Evolutionary conservation across 768 basidiomycete species (phyloP).

Genomic region (Paxillus rubicundulus): DNA sequence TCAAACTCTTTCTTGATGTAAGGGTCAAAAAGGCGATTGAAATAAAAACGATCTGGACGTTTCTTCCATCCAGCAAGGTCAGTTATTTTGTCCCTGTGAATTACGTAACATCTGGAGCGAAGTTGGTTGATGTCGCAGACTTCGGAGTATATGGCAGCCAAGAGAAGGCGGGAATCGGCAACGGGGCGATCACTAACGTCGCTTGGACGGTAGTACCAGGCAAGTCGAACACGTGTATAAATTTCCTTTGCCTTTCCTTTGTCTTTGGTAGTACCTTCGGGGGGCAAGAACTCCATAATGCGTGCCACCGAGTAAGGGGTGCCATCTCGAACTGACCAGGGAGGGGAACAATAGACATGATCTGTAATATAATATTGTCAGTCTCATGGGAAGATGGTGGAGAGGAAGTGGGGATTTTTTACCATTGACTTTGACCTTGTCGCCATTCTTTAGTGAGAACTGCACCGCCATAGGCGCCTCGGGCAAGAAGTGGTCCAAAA

Average conservation of each 20-base stretch:
- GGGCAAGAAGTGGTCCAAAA: constrained; percentile 23
- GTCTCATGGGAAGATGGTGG: constrained; percentile 15
- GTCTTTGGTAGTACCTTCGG: constrained; percentile 67
- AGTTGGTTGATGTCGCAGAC: constrained; percentile 93
- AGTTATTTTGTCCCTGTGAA: constrained; percentile 92
- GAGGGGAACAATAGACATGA: constrained; percentile 95
- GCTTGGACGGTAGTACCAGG: constrained; percentile 95
- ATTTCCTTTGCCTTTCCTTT: constrained; percentile 64
- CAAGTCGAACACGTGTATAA: constrained; percentile 83
- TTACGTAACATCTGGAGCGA: constrained; percentile 89
- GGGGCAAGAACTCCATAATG: constrained; percentile 94
- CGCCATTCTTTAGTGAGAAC: constrained; percentile 74
- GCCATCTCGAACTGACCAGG: constrained; percentile 88
- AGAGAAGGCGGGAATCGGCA: constrained; percentile 85
- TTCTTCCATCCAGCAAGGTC: constrained; percentile 94
- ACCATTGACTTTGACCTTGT: constrained; percentile 87
- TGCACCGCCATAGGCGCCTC: constrained; percentile 28
- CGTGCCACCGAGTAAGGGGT: constrained; percentile 94
- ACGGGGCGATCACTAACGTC: constrained; percentile 93
- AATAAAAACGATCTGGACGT: constrained; percentile 93
- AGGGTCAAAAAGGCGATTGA: constrained; percentile 91
- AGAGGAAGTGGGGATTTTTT: constrained; percentile 31
- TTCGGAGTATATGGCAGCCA: constrained; percentile 96
- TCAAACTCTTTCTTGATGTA: constrained; percentile 99
- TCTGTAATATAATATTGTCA: constrained; percentile 53